Conservation (phyloP, 106 monocot genomes). For the Phalaenopsis equestris region DNA sequence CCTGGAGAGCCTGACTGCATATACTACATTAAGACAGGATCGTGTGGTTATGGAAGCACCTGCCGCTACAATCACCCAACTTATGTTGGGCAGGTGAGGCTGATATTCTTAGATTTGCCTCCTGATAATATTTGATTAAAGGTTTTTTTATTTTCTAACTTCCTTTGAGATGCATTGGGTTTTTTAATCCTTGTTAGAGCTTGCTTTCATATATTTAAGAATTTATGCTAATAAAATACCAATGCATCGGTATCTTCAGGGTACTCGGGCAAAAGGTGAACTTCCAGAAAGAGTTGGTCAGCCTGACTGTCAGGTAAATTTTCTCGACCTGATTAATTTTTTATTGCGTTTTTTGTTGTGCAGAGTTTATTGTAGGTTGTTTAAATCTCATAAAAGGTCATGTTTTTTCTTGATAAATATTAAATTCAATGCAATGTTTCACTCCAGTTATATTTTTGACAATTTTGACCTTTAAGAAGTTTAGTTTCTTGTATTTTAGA, state of each 20-base stretch:
- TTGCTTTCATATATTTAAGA: background rate
- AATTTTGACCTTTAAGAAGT: background rate
- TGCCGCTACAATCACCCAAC: slow-evolving; percentile 80
- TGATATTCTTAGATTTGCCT: background rate
- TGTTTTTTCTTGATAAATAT: background rate
- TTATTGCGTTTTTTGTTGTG: background rate
- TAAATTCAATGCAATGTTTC: background rate
- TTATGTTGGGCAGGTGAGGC: slow-evolving; percentile 29
- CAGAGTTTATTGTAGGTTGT: background rate
- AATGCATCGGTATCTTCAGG: slow-evolving; percentile 30
- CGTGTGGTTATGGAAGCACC: slow-evolving; percentile 68
- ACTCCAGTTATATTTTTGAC: background rate
- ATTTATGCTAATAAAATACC: background rate
- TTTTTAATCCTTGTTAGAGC: background rate
- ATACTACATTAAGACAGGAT: slow-evolving; percentile 62
- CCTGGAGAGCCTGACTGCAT: slow-evolving; percentile 69
- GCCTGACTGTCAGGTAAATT: slow-evolving; percentile 79
- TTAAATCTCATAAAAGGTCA: background rate
- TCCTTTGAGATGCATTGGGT: background rate
- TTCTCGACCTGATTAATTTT: background rate
- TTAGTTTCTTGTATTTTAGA: background rate
- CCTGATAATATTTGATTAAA: background rate
- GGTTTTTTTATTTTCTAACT: background rate
- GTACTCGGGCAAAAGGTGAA: slow-evolving; percentile 26
- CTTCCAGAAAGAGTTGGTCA: slow-evolving; percentile 75